A percentile compares a stretch with the other conserved stretches of the same genome.
Conservation (phyloP, 257 asterid genomes). For the Pogostemon cablin region DNA sequence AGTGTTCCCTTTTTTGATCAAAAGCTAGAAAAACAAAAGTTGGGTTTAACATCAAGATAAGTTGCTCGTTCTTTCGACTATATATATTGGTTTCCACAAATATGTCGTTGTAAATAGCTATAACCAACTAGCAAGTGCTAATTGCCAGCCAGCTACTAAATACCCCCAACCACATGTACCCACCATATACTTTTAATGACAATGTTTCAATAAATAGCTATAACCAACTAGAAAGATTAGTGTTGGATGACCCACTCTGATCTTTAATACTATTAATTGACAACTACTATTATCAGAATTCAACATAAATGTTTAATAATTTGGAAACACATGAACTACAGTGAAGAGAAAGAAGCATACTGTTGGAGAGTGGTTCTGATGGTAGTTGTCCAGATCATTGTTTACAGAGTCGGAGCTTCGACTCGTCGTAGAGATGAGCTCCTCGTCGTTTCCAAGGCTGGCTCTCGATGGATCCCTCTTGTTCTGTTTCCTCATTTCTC, state of each 20-base stretch:
- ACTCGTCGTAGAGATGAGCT: conserved; percentile 41
- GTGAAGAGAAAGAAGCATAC: conserved; percentile 40
- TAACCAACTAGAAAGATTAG: conserved; percentile 27
- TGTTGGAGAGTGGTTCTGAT: conserved; percentile 56
- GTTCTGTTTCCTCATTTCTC: conserved; percentile 67
- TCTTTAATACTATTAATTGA: background rate
- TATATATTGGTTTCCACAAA: too few relatives aligned
- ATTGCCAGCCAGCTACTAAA: conserved; percentile 1
- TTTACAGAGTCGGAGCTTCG: conserved; percentile 34
- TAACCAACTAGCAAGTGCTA: background rate
- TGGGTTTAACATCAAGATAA: too few relatives aligned
- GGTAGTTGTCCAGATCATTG: conserved; percentile 24
- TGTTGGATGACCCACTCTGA: conserved; percentile 13
- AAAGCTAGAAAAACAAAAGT: too few relatives aligned
- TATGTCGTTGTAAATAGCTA: too few relatives aligned
- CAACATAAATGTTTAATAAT: background rate
- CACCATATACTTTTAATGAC: conserved; percentile 4
- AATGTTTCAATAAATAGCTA: conserved; percentile 28
- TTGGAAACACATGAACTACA: background rate
- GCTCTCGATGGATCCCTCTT: conserved; percentile 62
- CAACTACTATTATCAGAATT: conserved; percentile 1
- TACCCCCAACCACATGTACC: conserved; percentile 41
- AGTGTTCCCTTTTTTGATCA: too few relatives aligned
- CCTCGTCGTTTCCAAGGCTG: conserved; percentile 65
- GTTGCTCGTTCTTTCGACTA: too few relatives aligned